Evolutionary conservation across 805 yeast species (phyloP).

Genomic region (Kodamaea restingae): DNA sequence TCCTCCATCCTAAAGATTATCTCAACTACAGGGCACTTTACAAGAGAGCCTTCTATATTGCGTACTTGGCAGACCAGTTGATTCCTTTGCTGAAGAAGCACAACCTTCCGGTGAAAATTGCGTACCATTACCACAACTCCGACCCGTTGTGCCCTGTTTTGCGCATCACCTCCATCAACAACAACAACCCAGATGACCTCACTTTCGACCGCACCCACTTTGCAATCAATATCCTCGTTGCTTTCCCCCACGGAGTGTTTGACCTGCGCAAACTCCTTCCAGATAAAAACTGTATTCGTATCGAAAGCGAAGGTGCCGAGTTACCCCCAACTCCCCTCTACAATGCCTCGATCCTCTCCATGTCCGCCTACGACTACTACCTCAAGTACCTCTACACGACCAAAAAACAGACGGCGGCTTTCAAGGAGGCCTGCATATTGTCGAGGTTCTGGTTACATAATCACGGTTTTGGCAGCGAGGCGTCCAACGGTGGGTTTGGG

Average conservation of each 20-base stretch:
- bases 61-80: conserved; percentile 68
- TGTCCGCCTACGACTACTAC: conserved; percentile 64
- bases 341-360: conserved; percentile 74
- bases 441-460: conserved; percentile 91
- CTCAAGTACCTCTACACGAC: conserved; percentile 72
- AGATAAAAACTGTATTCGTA: conserved; percentile 76
- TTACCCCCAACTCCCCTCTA: conserved; percentile 81
- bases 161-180: conserved; percentile 52
- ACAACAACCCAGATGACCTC: conserved; percentile 48
- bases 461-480: conserved; percentile 67
- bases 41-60: conserved; percentile 83
- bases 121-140: conserved; percentile 68
- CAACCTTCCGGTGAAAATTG: conserved; percentile 55
- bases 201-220: conserved; percentile 63
- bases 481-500: conserved; percentile 80
- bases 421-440: conserved; percentile 79
- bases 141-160: conserved; percentile 76
- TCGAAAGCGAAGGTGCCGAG: conserved; percentile 44
- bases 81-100: conserved; percentile 49
- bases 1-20: conserved; percentile 84
- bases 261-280: conserved; percentile 74
- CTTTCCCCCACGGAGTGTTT: conserved; percentile 67
- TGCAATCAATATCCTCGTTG: conserved; percentile 66
- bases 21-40: conserved; percentile 86
- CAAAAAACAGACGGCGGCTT: conserved; percentile 72